Conservation (phyloP, 768 basidiomycete genomes). For the Lepiota subincarnata region DNA sequence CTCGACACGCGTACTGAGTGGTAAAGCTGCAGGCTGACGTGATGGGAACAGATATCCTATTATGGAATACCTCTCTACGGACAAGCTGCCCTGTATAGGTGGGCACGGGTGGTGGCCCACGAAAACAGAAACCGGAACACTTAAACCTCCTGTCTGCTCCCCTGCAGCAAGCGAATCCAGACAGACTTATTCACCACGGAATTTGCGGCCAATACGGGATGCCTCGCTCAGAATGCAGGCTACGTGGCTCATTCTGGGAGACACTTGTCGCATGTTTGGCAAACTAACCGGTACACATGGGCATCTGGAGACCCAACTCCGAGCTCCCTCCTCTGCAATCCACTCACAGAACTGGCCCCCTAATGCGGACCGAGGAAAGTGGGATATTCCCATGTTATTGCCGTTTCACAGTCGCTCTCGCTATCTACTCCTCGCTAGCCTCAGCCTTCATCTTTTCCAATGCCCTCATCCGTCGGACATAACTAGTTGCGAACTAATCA, state of each 20-base stretch:
- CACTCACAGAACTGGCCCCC: neutral
- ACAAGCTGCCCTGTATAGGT: neutral
- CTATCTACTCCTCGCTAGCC: slow-evolving; percentile 30
- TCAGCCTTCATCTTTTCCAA: slow-evolving; percentile 65
- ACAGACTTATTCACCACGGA: no score
- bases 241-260: no score
- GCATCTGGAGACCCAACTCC: no score
- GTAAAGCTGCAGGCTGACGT: slow-evolving; percentile 8
- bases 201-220: no score
- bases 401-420: neutral
- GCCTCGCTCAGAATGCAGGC: no score
- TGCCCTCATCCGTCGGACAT: slow-evolving; percentile 84
- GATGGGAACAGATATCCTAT: slow-evolving; percentile 3
- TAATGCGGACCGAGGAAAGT: neutral
- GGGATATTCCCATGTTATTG: neutral
- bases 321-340: no score
- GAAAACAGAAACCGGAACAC: no score
- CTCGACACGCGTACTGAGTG: slow-evolving; percentile 1
- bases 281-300: no score
- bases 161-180: no score
- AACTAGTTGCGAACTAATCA: slow-evolving; percentile 39
- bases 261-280: no score
- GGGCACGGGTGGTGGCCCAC: no score
- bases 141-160: no score
- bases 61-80: neutral